Base-by-base conservation (phyloP, 208 protist species). In the Trypanosoma boissoni region DNA sequence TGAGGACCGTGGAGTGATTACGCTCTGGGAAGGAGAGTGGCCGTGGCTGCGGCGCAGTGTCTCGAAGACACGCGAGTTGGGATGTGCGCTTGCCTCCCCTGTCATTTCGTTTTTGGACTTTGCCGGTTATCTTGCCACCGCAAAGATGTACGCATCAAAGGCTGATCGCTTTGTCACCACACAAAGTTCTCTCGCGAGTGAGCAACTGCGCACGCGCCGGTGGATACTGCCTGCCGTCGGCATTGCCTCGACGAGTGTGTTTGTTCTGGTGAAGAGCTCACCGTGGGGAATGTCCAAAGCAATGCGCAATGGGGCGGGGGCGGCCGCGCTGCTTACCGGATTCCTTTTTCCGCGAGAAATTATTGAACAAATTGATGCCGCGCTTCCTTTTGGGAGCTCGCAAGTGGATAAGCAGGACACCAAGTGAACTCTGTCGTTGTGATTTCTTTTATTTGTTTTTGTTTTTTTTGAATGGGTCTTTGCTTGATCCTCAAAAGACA, bases 21-120 rank as follows among this genome's bases (percentile, higher is more conserved):
- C 73, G 5, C 59, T 88, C 26, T 94, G 86, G 83, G 76, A 63
- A 23, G 83, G 83, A 7, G 86, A 94, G 74, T 94, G 86, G 86
- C 68, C 70, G 26, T 88, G 80, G 58, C 78, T 91, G 42, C 80
- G 79, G 64, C 62, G 64, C 2, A 66, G 74, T 7, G 77, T 89
- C 8, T 65, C 75, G 8, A 54, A 74, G 64, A 68, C 74, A 59
- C 72, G 83, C 9, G 55, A 69, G n/a, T 58, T 44, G 12, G 63
- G 42, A n/a, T 64, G 52, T 21, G 16, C 59, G 21, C 53, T 37
- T 26, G 57, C 57, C 20, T 29, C 23, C 37, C 28, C 64, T 28
- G 39, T 78, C 14, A 63, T 29, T 9, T 42, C 44, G 9, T 52
- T 75, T 9, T 64, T 88, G 2, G 74, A 94, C 58, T 20, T 83